These are phyloP conservation scores for Gaeumannomyces tritici DNA, from an alignment of 2,329 filamentous ascomycete genomes.

Conservation along the genomic window DNA sequence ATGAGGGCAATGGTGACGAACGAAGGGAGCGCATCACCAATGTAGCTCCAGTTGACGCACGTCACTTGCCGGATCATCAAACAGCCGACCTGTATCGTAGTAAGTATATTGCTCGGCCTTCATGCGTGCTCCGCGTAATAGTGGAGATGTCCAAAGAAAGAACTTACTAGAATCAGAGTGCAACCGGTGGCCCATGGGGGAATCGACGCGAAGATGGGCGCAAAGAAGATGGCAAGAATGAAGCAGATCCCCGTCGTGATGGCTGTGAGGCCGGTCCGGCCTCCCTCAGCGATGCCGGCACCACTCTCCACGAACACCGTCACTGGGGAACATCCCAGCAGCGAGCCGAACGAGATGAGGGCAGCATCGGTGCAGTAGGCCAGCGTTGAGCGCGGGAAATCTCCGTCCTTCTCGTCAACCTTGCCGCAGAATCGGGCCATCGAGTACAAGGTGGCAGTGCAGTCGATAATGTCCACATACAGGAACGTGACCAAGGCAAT, in stretches of 20 bases:
- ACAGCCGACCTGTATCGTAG: constrained; percentile 48
- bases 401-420: constrained; percentile 51
- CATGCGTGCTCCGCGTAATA: too few relatives aligned
- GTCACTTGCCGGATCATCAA: constrained; percentile 70
- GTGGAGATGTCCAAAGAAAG: background rate
- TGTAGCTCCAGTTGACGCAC: constrained; percentile 67
- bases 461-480: constrained; percentile 72
- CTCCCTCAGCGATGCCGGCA: constrained; percentile 67
- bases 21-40: constrained; percentile 66
- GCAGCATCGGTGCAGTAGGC: constrained; percentile 67
- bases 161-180: constrained; percentile 55
- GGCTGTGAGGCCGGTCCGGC: constrained; percentile 62
- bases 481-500: constrained; percentile 69
- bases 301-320: constrained; percentile 70
- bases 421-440: constrained; percentile 64
- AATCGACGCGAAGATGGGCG: constrained; percentile 67
- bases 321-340: constrained; percentile 61
- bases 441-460: constrained; percentile 69
- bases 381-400: constrained; percentile 77
- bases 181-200: constrained; percentile 71
- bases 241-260: constrained; percentile 63
- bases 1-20: constrained; percentile 69
- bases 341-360: constrained; percentile 60
- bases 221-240: constrained; percentile 63
- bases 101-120: constrained; percentile 3